Evolutionary conservation across 495 filamentous ascomycete genomes (phyloP).

Genomic region (Usnea hakonensis): DNA sequence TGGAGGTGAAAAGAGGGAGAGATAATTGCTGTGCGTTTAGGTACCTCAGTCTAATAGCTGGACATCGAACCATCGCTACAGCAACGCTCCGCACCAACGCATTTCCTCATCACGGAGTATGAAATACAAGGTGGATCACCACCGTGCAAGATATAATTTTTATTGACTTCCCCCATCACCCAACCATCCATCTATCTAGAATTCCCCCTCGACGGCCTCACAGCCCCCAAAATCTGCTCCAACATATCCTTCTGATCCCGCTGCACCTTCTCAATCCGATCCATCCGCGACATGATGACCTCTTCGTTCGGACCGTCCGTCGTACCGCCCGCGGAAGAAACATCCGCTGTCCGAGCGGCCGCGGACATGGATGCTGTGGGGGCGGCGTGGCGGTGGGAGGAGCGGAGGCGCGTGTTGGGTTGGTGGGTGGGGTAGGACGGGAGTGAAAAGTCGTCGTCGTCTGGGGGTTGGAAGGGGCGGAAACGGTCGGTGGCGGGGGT

Average conservation of each 20-base stretch:
- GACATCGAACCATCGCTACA: too few species aligned
- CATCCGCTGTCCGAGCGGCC: neutral
- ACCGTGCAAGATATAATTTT: too few species aligned
- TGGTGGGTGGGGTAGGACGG: neutral
- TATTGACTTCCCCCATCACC: neutral
- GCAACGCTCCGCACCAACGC: too few species aligned
- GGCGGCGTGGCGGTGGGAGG: slow-evolving; percentile 1
- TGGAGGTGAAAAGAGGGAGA: too few species aligned
- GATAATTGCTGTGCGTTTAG: too few species aligned
- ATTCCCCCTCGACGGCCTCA: slow-evolving; percentile 13
- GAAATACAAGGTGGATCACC: too few species aligned
- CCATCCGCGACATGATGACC: slow-evolving; percentile 20
- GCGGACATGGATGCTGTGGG: slow-evolving; percentile 15
- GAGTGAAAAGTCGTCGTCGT: neutral
- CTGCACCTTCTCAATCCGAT: slow-evolving; percentile 27
- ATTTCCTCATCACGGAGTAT: too few species aligned
- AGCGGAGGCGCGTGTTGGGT: slow-evolving; percentile 5
- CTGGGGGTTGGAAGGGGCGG: neutral
- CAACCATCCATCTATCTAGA: neutral
- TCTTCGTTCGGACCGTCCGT: slow-evolving; percentile 8
- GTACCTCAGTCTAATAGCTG: too few species aligned
- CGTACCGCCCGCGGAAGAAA: neutral
- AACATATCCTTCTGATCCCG: slow-evolving; percentile 24
- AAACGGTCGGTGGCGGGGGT: neutral
- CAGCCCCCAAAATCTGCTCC: slow-evolving; percentile 24